phyloP scores from a whole-genome alignment of 805 yeast species.

The Lachancea cidri region DNA sequence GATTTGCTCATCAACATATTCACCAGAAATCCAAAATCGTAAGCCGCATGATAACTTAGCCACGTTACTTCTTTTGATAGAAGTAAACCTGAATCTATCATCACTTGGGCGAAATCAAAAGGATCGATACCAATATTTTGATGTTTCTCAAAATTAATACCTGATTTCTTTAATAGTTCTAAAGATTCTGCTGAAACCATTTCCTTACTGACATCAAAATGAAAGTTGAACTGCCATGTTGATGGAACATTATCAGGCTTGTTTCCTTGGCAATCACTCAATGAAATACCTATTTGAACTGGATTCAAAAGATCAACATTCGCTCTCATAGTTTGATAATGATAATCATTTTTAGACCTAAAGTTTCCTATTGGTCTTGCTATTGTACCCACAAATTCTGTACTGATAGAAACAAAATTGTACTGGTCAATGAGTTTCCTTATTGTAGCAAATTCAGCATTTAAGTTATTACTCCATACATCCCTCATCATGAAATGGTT shows the following conservation, averaged over 20 bases:
- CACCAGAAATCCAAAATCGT: conserved; percentile 86
- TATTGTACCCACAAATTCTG: conserved; percentile 93
- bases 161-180: conserved; percentile 72
- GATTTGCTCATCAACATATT: conserved; percentile 67
- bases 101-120: conserved; percentile 73
- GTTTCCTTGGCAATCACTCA: conserved; percentile 64
- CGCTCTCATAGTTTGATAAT: conserved; percentile 89
- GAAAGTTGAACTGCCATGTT: conserved; percentile 97
- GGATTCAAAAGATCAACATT: conserved; percentile 84
- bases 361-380: conserved; percentile 95
- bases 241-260: conserved; percentile 62
- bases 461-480: conserved; percentile 69
- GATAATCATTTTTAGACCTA: conserved; percentile 84
- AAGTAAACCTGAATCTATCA: conserved; percentile 82
- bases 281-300: conserved; percentile 78
- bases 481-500: conserved; percentile 49
- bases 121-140: conserved; percentile 73
- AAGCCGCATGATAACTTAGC: conserved; percentile 92
- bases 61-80: conserved; percentile 65
- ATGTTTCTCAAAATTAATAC: conserved; percentile 74
- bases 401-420: conserved; percentile 64
- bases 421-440: conserved; percentile 51
- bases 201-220: conserved; percentile 67
- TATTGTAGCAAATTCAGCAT: conserved; percentile 58
- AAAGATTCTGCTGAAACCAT: conserved; percentile 87